Evolutionary conservation across 2,329 filamentous ascomycete species (phyloP), one percentile per base, ranked within the genome.

Genomic region (Stachybotrys chlorohalonatus): DNA sequence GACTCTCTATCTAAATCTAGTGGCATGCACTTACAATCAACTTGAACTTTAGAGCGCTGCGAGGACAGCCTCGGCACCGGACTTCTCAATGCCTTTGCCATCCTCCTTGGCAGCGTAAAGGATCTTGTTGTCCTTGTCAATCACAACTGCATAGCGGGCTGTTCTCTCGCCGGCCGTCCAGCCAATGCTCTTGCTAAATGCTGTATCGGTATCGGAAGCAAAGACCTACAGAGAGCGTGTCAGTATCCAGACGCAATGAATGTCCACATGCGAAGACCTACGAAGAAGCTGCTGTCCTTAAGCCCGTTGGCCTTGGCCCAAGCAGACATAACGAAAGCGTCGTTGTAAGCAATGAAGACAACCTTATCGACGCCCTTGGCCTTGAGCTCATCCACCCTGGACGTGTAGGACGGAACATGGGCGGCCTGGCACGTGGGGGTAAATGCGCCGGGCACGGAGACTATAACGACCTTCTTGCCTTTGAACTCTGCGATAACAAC

Each of bases 281-380:
- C 79, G 60, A 83, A 78, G 56, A 70, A 79, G 63, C 93, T 86
- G 63, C 93, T 86, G 60, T 85, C 83, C 67, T 82, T 85, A 67
- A 93, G 78, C 53, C 80, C 79, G 74, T 95, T 93, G 67, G 90
- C 90, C 82, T 95, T 95, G 74, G 84, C 87, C 89, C 89, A 94
- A 54, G 88, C 90, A 64, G 84, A 86, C 89, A 93, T 93, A 71
- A 95, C 90, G 68, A 80, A 95, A 60, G 85, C 77, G 73, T 95
- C 91, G 74, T 95, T 95, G 77, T 77, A 86, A 57, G 90, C 88
- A 66, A 95, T 86, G 67, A 94, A 83, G 62, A 90, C 82, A 65
- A 95, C 83, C 59, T 87, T 73, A 72, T 95, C 90, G 62, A 95
- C 87, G 64, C 89, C 90, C 80, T 93, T 93, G 68, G 76, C 75